phyloP scores from a whole-genome alignment of 1,139 yeast genomes.

The Protomyces inouyei region DNA sequence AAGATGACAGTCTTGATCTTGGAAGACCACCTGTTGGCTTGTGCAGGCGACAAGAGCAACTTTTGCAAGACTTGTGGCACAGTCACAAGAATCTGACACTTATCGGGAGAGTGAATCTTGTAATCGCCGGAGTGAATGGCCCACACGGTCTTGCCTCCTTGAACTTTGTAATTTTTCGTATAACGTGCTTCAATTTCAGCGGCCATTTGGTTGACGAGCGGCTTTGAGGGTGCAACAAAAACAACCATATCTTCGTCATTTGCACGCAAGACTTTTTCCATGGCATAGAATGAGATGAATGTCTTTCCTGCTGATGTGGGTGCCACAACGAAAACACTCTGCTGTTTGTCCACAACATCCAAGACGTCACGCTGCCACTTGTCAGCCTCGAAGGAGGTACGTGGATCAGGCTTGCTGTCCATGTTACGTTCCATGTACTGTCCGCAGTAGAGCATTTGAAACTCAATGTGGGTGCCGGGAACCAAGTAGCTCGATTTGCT shows the following conservation, averaged over 20 bases:
- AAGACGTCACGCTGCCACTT: conserved; percentile 29
- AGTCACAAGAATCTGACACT: conserved; percentile 28
- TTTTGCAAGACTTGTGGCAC: conserved; percentile 28
- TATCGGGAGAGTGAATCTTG: conserved; percentile 26
- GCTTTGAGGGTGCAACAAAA: conserved; percentile 29
- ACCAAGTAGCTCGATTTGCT: conserved; percentile 22
- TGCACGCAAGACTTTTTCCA: conserved; percentile 28
- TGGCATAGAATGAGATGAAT: conserved; percentile 28
- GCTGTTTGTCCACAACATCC: conserved; percentile 26
- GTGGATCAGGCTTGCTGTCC: conserved; percentile 28
- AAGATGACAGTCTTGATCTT: conserved; percentile 28
- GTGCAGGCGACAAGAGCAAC: conserved; percentile 28
- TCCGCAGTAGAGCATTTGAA: conserved; percentile 27
- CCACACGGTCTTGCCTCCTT: conserved; percentile 29
- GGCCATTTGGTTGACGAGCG: conserved; percentile 28
- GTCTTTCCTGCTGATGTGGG: conserved; percentile 30
- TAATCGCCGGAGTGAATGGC: conserved; percentile 28
- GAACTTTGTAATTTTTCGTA: conserved; percentile 25
- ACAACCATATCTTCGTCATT: conserved; percentile 27
- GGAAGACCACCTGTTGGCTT: conserved; percentile 29
- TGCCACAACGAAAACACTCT: conserved; percentile 29
- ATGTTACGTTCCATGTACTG: conserved; percentile 29
- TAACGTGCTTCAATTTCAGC: conserved; percentile 29
- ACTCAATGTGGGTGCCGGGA: conserved; percentile 24
- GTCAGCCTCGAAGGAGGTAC: conserved; percentile 29